Percentiles rank a stretch among this genome's conserved stretches.
phyloP scores from a whole-genome alignment of 176 grass and related monocot genomes.

The Carex parvula region DNA sequence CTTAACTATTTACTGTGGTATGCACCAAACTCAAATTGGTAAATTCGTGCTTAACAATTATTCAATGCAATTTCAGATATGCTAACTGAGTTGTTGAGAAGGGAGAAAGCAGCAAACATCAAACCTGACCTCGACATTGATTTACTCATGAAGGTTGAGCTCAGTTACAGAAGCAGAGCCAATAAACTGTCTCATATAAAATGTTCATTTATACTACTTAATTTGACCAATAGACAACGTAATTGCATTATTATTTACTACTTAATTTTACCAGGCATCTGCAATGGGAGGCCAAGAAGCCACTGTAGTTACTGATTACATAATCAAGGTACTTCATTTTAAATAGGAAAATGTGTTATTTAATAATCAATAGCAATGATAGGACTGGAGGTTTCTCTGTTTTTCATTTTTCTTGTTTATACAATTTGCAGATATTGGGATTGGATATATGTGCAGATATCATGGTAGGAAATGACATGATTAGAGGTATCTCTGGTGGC shows the following conservation, averaged over 20 bases:
- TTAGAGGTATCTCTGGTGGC: slow-evolving; percentile 34
- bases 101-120: slow-evolving; percentile 85
- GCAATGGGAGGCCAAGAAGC: slow-evolving; percentile 50
- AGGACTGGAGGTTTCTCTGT: neutral
- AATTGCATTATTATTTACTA: slow-evolving; percentile 3
- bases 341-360: neutral
- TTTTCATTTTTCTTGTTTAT: slow-evolving; percentile 19
- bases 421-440: slow-evolving; percentile 30
- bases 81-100: slow-evolving; percentile 65
- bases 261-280: slow-evolving; percentile 39
- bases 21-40: neutral
- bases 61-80: slow-evolving; percentile 46
- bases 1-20: no score
- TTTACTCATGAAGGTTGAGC: slow-evolving; percentile 76
- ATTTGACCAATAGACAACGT: neutral
- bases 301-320: slow-evolving; percentile 68
- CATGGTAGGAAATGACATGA: slow-evolving; percentile 33
- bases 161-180: neutral
- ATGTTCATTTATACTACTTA: neutral
- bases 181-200: neutral
- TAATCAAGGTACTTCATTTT: slow-evolving; percentile 58
- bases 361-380: neutral
- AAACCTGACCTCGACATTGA: slow-evolving; percentile 85
- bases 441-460: slow-evolving; percentile 31
- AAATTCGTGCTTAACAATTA: neutral